These are phyloP conservation scores for Prototheca wickerhamii DNA, from an alignment of 163 green algal species.

Conservation along the genomic window DNA sequence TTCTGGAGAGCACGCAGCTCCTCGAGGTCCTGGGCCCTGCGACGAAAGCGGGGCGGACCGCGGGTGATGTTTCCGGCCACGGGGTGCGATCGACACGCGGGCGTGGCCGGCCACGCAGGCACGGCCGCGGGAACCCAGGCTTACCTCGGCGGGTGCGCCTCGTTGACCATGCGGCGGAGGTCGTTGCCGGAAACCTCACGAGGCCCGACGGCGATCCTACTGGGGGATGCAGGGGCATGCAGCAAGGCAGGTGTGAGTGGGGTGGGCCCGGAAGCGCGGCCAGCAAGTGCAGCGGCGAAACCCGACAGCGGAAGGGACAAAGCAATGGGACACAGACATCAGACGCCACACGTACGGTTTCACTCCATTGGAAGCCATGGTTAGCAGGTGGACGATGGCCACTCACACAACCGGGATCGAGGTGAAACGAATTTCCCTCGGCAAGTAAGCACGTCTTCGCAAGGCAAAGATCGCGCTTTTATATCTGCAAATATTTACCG, in stretches of 20 bases:
- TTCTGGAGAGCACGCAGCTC: slow-evolving; percentile 54
- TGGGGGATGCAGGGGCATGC: neutral
- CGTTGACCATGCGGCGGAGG: slow-evolving; percentile 18
- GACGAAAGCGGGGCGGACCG: neutral
- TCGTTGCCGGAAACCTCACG: neutral
- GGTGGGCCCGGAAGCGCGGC: no score
- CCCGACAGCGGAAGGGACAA: neutral
- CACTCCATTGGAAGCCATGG: neutral
- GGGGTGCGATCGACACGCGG: neutral
- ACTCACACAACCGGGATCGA: no score
- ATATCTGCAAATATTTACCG: no score
- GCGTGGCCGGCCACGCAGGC: neutral
- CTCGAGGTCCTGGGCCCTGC: slow-evolving; percentile 34
- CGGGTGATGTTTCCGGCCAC: no score
- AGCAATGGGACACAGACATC: neutral
- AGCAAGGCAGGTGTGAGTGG: neutral
- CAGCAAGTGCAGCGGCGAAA: neutral
- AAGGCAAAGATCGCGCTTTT: no score
- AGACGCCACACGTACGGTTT: neutral
- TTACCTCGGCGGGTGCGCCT: slow-evolving; percentile 15
- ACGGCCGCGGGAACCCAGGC: neutral
- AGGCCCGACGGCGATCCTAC: neutral
- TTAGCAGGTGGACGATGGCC: neutral
- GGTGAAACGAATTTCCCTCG: no score
- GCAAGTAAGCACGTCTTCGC: no score